Evolutionary conservation across 192 early-diverging fungal species (phyloP).

Genomic region (Umbelopsis vinacea): DNA sequence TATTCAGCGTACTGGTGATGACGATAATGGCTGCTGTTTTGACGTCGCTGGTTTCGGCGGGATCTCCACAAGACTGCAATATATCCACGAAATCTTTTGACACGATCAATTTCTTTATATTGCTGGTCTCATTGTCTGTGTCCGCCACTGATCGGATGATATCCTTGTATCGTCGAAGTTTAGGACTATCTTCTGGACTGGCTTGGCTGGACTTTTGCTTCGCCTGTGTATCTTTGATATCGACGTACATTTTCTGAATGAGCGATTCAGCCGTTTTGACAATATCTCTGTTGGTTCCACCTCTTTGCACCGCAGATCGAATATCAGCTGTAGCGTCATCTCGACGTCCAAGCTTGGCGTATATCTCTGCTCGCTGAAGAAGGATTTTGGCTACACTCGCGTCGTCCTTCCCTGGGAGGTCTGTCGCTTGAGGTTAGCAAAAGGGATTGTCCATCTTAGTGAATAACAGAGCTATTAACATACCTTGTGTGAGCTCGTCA

Average conservation of each 20-base stretch:
- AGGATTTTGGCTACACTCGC: conserved; percentile 20
- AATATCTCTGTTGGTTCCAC: conserved; percentile 19
- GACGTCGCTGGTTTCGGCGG: conserved; percentile 19
- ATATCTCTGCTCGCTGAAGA: conserved; percentile 26
- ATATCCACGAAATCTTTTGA: conserved; percentile 31
- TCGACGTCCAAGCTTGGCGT: not conserved
- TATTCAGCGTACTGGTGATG: conserved; percentile 34
- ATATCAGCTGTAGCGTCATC: conserved; percentile 21
- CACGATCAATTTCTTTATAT: conserved; percentile 30
- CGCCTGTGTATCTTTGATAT: not conserved
- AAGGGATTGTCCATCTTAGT: not conserved
- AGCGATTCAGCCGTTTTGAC: conserved; percentile 6
- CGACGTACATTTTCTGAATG: conserved; percentile 6
- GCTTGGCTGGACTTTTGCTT: not conserved
- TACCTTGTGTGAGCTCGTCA: conserved; percentile 18
- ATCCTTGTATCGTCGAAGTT: not conserved
- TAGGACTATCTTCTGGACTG: conserved; percentile 25
- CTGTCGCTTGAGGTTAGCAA: not conserved
- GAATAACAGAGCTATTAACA: not conserved
- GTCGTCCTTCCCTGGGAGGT: conserved; percentile 13
- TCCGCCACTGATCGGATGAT: conserved; percentile 17
- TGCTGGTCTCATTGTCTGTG: not conserved
- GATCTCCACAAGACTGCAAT: conserved; percentile 31
- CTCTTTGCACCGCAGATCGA: conserved; percentile 14
- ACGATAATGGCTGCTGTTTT: conserved; percentile 33